These are phyloP conservation scores for Psophocarpus tetragonolobus DNA, from an alignment of 306 rosid genomes.

Conservation along the genomic window DNA sequence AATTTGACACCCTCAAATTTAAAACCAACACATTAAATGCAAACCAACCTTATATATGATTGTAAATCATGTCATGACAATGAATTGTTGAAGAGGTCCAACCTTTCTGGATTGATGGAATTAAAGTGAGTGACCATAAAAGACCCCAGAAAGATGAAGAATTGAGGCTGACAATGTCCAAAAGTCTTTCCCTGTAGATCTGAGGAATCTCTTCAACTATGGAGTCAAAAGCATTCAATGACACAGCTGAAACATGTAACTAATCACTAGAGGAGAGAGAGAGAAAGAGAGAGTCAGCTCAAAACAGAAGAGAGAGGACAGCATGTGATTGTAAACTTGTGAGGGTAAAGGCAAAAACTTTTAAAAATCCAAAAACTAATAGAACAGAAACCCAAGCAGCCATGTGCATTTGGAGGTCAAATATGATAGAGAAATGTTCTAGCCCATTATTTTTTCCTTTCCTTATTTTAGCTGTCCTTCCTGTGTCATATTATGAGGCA, in stretches of 20 bases:
- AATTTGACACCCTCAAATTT: constrained; percentile 8
- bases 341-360: constrained; percentile 37
- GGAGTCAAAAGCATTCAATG: constrained; percentile 71
- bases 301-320: constrained; percentile 11
- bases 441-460: constrained; percentile 10
- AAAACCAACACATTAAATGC: background rate
- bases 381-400: constrained; percentile 79
- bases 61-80: constrained; percentile 27
- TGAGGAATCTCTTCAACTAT: constrained; percentile 67
- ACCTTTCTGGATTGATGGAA: constrained; percentile 46
- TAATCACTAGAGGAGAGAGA: constrained; percentile 39
- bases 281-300: constrained; percentile 1
- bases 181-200: constrained; percentile 63
- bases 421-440: constrained; percentile 63
- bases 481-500: constrained; percentile 34
- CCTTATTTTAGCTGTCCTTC: constrained; percentile 25
- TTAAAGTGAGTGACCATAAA: constrained; percentile 26
- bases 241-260: constrained; percentile 37
- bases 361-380: constrained; percentile 42
- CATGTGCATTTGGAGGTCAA: constrained; percentile 95
- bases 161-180: constrained; percentile 46
- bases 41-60: constrained; percentile 21
- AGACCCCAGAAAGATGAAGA: constrained; percentile 41
- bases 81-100: constrained; percentile 28
- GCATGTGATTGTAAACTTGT: constrained; percentile 56